phyloP scores from a whole-genome alignment of 441 rosid genomes.

The Pelargonium australe region DNA sequence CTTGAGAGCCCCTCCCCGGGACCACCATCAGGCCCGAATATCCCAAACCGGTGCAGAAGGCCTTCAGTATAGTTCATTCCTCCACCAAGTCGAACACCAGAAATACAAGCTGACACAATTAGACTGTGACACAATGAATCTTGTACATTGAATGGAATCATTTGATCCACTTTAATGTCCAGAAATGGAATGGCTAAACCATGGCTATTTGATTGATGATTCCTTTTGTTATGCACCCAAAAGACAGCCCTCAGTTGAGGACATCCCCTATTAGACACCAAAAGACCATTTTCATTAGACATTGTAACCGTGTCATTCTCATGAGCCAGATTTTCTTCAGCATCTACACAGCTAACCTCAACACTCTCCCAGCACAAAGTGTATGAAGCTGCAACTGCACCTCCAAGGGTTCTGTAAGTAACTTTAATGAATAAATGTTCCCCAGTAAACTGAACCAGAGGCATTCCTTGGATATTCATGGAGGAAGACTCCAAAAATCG shows the following conservation, averaged over 20 bases:
- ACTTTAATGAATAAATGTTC: slow-evolving; percentile 71
- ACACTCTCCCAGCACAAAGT: slow-evolving; percentile 65
- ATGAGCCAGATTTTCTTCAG: slow-evolving; percentile 38
- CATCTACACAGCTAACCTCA: slow-evolving; percentile 80
- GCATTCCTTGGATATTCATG: slow-evolving; percentile 50
- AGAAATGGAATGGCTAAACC: slow-evolving; percentile 50
- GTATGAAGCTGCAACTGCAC: slow-evolving; percentile 88
- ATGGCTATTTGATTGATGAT: slow-evolving; percentile 38
- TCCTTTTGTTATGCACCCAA: slow-evolving; percentile 68
- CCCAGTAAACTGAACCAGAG: slow-evolving; percentile 84
- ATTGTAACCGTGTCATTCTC: slow-evolving; percentile 28
- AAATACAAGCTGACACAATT: slow-evolving; percentile 64
- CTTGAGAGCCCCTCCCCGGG: slow-evolving; percentile 80
- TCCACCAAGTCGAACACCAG: slow-evolving; percentile 82
- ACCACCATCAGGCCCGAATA: slow-evolving; percentile 84
- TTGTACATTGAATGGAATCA: slow-evolving; percentile 75
- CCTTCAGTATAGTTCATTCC: slow-evolving; percentile 75
- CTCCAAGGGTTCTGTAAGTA: slow-evolving; percentile 91
- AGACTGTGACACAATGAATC: slow-evolving; percentile 83
- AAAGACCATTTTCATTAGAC: slow-evolving; percentile 35
- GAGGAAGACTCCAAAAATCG: slow-evolving; percentile 77
- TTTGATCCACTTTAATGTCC: slow-evolving; percentile 63
- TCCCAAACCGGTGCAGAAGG: slow-evolving; percentile 52
- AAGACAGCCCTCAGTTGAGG: slow-evolving; percentile 72
- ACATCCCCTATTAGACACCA: slow-evolving; percentile 33